Evolutionary conservation across 345 rosid species (phyloP).

Genomic region (Rhizophora mangle): DNA sequence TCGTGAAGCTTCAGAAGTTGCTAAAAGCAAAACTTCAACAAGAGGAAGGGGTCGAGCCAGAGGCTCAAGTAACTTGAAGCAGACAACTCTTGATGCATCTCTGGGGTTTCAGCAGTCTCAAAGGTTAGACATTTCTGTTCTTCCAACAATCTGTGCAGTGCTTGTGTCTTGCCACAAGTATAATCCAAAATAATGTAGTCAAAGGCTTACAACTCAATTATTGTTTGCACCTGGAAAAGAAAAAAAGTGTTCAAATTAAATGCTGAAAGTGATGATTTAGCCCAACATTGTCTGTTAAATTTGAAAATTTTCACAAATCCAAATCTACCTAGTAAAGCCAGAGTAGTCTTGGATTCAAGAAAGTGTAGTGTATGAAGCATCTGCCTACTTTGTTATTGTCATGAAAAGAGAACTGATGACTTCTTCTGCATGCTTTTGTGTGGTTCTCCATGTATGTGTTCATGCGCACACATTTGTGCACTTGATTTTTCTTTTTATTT

Average conservation of each 20-base stretch:
- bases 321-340: not conserved
- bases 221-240: not conserved
- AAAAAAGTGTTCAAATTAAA: too few relatives aligned
- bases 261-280: not conserved
- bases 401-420: not conserved
- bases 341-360: not conserved
- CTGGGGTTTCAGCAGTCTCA: conserved; percentile 71
- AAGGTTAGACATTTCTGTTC: conserved; percentile 43
- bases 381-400: not conserved
- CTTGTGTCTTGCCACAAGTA: not conserved
- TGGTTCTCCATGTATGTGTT: too few relatives aligned
- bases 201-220: not conserved
- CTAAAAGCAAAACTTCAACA: conserved; percentile 61
- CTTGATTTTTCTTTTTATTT: too few relatives aligned
- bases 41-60: conserved; percentile 71
- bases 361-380: not conserved
- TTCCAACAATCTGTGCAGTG: not conserved
- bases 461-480: too few relatives aligned
- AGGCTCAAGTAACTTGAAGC: conserved; percentile 68
- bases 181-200: not conserved
- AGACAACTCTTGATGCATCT: conserved; percentile 77
- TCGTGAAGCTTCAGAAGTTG: conserved; percentile 34
- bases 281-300: not conserved
- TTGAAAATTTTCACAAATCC: not conserved
- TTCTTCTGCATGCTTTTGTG: too few relatives aligned